Conservation (phyloP, 345 rosid genomes). For the Pistacia atlantica region DNA sequence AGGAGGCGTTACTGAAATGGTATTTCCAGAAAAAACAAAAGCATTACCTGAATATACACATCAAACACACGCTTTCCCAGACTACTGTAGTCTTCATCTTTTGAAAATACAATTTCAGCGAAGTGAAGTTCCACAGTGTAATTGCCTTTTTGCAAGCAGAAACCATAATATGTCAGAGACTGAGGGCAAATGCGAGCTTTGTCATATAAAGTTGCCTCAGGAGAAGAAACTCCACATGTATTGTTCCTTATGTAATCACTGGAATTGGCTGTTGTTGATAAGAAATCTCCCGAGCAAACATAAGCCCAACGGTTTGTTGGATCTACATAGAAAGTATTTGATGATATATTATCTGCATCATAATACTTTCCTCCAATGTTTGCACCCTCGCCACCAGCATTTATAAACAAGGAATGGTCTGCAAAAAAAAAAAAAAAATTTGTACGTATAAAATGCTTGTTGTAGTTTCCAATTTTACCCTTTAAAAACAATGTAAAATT, state of each 20-base stretch:
- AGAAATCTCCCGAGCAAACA: conserved; percentile 18
- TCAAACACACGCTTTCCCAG: no score
- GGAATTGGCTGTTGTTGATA: not conserved
- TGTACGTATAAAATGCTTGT: no score
- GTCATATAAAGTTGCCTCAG: not conserved
- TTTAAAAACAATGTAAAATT: no score
- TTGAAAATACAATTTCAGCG: conserved; percentile 14
- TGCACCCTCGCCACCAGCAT: conserved; percentile 16
- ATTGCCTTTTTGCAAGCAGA: conserved; percentile 22
- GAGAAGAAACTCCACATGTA: conserved; percentile 17
- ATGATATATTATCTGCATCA: conserved; percentile 18
- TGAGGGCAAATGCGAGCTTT: conserved; percentile 30
- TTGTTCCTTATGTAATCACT: not conserved
- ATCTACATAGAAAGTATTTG: not conserved
- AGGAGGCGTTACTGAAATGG: not conserved
- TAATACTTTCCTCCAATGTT: not conserved
- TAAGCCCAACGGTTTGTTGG: conserved; percentile 23
- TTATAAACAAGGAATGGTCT: conserved; percentile 25
- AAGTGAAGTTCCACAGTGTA: conserved; percentile 28
- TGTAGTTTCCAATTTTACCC: no score
- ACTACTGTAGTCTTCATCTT: conserved; percentile 19
- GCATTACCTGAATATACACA: conserved; percentile 27
- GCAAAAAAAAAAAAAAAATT: not conserved
- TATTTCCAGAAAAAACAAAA: not conserved
- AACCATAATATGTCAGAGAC: conserved; percentile 28